Evolutionary conservation across 305 asterid species (phyloP).

Genomic region (Plantago rigida): DNA sequence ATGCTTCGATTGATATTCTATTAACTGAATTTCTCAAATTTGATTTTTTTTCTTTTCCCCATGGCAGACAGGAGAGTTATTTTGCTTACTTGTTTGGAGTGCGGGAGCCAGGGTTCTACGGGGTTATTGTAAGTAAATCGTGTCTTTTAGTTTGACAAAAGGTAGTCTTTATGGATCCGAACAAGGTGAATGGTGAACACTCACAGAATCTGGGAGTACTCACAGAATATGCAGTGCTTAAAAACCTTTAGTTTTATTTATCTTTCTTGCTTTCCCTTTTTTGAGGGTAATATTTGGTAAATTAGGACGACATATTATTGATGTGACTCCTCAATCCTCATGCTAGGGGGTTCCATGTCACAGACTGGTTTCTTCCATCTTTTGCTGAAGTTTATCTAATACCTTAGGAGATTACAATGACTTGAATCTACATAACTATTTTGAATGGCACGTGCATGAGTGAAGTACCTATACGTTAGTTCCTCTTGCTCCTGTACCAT

Average conservation of each 20-base stretch:
- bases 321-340: no score
- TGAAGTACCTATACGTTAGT: constrained; percentile 10
- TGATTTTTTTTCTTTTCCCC: constrained; percentile 23
- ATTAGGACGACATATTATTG: no score
- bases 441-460: constrained; percentile 18
- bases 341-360: no score
- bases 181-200: no score
- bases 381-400: constrained; percentile 15
- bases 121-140: constrained; percentile 70
- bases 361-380: constrained; percentile 14
- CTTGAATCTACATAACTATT: background rate
- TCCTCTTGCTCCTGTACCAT: constrained; percentile 13
- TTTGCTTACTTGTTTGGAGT: constrained; percentile 98
- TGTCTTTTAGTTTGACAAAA: background rate
- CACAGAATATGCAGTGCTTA: no score
- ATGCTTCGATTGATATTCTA: constrained; percentile 6
- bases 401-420: constrained; percentile 13
- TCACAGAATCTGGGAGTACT: no score
- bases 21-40: constrained; percentile 24
- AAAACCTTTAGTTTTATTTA: no score
- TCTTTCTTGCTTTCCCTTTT: constrained; percentile 3
- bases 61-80: constrained; percentile 84
- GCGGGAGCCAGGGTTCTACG: constrained; percentile 86
- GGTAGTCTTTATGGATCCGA: no score
- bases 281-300: background rate